A percentile compares a stretch with the other conserved stretches of the same genome.
Evolutionary conservation across 495 filamentous ascomycete species (phyloP).

Genomic region (Patellaria atrata): DNA sequence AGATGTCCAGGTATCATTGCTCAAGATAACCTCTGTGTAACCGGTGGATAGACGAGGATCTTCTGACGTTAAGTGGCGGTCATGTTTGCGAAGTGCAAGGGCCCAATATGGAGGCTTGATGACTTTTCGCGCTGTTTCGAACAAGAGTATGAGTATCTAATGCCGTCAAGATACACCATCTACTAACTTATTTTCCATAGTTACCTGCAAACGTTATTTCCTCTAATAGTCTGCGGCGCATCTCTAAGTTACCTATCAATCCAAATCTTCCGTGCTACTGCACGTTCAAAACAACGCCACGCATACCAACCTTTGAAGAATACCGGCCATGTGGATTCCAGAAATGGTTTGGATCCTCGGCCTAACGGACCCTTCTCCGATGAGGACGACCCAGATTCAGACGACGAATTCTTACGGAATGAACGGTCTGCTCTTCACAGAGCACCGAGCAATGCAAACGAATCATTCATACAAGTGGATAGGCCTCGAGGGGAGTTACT

Average conservation of each 20-base stretch:
- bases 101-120: slow-evolving; percentile 72
- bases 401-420: slow-evolving; percentile 26
- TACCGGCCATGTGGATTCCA: slow-evolving; percentile 12
- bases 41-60: too few species aligned
- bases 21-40: too few species aligned
- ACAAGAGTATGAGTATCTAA: slow-evolving; percentile 50
- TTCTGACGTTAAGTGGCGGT: too few species aligned
- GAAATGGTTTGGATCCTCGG: slow-evolving; percentile 4
- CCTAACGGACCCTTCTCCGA: slow-evolving; percentile 16
- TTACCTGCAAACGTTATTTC: slow-evolving; percentile 71
- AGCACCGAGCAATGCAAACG: slow-evolving; percentile 43
- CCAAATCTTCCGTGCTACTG: slow-evolving; percentile 36
- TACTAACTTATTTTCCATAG: slow-evolving; percentile 32
- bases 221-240: slow-evolving; percentile 50
- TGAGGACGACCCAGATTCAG: slow-evolving; percentile 50
- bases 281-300: slow-evolving; percentile 32
- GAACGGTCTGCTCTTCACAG: slow-evolving; percentile 42
- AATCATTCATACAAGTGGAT: slow-evolving; percentile 59
- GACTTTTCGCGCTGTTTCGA: slow-evolving; percentile 84
- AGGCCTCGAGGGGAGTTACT: slow-evolving; percentile 58
- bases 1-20: too few species aligned
- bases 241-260: slow-evolving; percentile 54
- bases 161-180: not conserved
- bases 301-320: slow-evolving; percentile 38
- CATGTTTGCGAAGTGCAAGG: slow-evolving; percentile 64